These are phyloP conservation scores for Stereocaulon alpinum DNA, from an alignment of 495 filamentous ascomycete genomes.

Conservation along the genomic window DNA sequence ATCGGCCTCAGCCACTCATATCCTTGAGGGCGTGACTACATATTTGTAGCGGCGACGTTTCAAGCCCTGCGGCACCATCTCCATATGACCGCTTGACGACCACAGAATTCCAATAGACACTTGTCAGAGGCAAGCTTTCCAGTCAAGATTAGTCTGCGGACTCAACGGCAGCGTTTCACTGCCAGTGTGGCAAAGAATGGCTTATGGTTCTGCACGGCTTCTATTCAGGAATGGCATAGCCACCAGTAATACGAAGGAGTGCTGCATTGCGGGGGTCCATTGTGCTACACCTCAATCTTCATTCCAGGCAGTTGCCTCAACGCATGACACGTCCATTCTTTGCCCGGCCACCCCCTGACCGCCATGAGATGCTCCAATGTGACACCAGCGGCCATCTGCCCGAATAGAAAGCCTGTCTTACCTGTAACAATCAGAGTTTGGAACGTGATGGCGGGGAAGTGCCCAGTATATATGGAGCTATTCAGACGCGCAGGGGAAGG, in stretches of 20 bases:
- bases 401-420: background rate
- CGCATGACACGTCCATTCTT: conserved; percentile 18
- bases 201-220: background rate
- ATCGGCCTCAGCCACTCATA: conserved; percentile 16
- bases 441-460: conserved; percentile 15
- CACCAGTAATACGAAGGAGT: background rate
- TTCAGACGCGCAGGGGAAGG: conserved; percentile 8
- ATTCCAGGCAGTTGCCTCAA: conserved; percentile 10
- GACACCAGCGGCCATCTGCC: conserved; percentile 6
- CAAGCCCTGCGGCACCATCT: background rate
- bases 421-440: background rate
- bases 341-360: conserved; percentile 12
- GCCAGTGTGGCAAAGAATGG: background rate
- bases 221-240: conserved; percentile 2
- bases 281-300: conserved; percentile 5
- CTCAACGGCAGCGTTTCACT: conserved; percentile 6
- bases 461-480: conserved; percentile 12
- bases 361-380: conserved; percentile 8
- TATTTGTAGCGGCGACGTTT: background rate
- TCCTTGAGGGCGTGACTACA: conserved; percentile 1
- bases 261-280: background rate
- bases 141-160: background rate
- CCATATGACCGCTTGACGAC: background rate
- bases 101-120: background rate
- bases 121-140: background rate